phyloP scores from a whole-genome alignment of 2,329 filamentous ascomycete species.

The Aureobasidium zeae region DNA sequence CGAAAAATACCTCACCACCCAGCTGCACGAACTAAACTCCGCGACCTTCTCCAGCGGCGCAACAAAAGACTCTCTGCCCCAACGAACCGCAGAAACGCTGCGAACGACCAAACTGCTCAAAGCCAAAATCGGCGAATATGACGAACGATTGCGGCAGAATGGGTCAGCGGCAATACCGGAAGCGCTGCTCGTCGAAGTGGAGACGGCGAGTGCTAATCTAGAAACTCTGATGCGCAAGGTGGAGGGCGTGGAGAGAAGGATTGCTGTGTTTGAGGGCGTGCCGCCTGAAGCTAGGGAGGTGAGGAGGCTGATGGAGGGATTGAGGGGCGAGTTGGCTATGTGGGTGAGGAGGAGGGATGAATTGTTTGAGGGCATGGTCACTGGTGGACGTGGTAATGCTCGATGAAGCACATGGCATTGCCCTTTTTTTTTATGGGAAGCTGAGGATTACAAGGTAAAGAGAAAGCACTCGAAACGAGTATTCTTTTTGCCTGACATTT shows the following conservation, averaged over 20 bases:
- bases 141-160: slow-evolving; percentile 26
- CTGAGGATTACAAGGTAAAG: no score
- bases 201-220: slow-evolving; percentile 50
- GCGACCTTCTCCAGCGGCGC: slow-evolving; percentile 31
- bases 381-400: no score
- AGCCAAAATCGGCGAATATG: slow-evolving; percentile 58
- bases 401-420: no score
- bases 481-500: no score
- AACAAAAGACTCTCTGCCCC: slow-evolving; percentile 49
- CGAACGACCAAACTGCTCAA: slow-evolving; percentile 59
- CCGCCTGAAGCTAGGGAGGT: slow-evolving; percentile 63
- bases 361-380: slow-evolving; percentile 67
- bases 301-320: slow-evolving; percentile 56
- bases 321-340: slow-evolving; percentile 54
- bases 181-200: slow-evolving; percentile 49
- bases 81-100: slow-evolving; percentile 65
- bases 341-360: slow-evolving; percentile 57
- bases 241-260: slow-evolving; percentile 50
- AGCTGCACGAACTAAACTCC: slow-evolving; percentile 21
- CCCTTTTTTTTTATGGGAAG: no score
- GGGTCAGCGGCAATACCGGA: slow-evolving; percentile 26
- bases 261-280: slow-evolving; percentile 60
- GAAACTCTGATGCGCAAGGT: slow-evolving; percentile 49
- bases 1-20: no score
- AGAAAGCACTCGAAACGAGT: no score